Conservation (phyloP, 78 protist genomes). For the Dictyostelium purpureum region DNA sequence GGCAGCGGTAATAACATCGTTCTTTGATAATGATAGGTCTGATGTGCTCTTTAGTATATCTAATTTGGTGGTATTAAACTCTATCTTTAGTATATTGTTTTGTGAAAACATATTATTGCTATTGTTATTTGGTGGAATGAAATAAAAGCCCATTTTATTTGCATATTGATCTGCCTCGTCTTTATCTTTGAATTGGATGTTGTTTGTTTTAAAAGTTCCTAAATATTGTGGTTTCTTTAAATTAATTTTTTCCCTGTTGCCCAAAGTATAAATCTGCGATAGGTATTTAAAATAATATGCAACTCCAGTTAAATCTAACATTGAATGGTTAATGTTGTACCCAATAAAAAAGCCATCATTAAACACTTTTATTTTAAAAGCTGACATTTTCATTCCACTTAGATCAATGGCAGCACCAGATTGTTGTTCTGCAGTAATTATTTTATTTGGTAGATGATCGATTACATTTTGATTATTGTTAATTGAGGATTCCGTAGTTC, state of each 20-base stretch:
- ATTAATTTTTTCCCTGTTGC: neutral
- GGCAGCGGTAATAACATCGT: neutral
- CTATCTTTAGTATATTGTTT: neutral
- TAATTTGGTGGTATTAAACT: neutral
- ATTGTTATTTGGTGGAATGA: too few relatives aligned
- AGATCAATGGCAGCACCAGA: too few relatives aligned
- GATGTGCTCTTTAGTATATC: neutral
- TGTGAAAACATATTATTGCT: too few relatives aligned
- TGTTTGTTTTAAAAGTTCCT: too few relatives aligned
- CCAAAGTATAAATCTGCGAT: neutral
- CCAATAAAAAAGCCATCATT: constrained; percentile 24
- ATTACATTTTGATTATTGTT: too few relatives aligned
- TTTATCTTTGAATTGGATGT: too few relatives aligned
- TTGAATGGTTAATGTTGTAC: constrained; percentile 6
- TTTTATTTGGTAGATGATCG: too few relatives aligned
- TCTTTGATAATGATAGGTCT: neutral
- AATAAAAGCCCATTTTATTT: neutral
- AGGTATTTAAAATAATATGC: constrained; percentile 4
- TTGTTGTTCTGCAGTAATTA: too few relatives aligned
- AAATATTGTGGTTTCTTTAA: neutral
- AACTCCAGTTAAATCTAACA: constrained; percentile 3
- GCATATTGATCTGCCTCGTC: neutral
- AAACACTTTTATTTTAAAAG: neutral
- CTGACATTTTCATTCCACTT: neutral
- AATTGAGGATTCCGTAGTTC: too few relatives aligned